Evolutionary conservation across 148 eudicot genomes (phyloP).

Genomic region (Cornus florida): DNA sequence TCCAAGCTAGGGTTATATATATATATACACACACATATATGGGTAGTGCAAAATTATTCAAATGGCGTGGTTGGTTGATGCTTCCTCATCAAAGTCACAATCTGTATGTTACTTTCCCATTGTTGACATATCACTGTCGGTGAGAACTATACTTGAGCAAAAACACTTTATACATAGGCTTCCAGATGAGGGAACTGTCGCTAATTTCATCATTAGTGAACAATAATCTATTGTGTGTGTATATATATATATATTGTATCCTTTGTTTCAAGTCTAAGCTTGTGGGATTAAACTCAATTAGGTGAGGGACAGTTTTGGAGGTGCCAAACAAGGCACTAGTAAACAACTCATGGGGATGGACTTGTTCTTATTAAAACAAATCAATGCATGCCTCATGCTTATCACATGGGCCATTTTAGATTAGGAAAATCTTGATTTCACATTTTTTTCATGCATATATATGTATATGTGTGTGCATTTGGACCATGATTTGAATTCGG

Average conservation of each 20-base stretch:
- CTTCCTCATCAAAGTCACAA: neutral
- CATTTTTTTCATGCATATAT: too few relatives aligned
- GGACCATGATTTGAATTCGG: too few relatives aligned
- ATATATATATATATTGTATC: neutral
- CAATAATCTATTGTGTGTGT: too few relatives aligned
- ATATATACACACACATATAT: too few relatives aligned
- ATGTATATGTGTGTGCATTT: too few relatives aligned
- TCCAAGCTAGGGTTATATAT: neutral
- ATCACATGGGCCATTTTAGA: too few relatives aligned
- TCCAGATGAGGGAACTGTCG: neutral
- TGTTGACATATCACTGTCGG: slow-evolving; percentile 9
- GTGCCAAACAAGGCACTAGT: neutral
- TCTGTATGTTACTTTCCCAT: neutral
- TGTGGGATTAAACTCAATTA: neutral
- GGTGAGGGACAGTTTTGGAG: too few relatives aligned
- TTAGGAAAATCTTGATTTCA: too few relatives aligned
- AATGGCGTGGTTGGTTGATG: neutral
- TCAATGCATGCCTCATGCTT: too few relatives aligned
- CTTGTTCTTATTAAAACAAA: too few relatives aligned
- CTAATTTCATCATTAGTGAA: too few relatives aligned
- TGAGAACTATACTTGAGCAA: neutral
- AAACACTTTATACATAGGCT: neutral
- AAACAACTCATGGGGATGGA: neutral
- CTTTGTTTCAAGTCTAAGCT: neutral
- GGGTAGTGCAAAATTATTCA: neutral